A percentile compares a stretch with the other conserved stretches of the same genome.
phyloP scores from a whole-genome alignment of 2,329 filamentous ascomycete species.

The Colletotrichum sp. region DNA sequence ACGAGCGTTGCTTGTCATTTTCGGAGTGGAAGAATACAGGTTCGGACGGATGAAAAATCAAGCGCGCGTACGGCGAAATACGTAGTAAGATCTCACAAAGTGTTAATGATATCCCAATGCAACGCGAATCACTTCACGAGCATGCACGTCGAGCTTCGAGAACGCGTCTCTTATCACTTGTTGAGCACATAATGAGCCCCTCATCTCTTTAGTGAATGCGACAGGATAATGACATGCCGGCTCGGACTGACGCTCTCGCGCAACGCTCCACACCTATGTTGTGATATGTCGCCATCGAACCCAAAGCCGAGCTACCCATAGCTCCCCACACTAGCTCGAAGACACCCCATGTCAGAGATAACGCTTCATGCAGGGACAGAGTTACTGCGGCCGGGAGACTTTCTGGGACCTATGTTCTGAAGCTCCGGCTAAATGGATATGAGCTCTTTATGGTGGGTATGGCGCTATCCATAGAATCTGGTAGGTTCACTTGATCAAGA shows the following conservation, averaged over 20 bases:
- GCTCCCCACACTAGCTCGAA: not conserved
- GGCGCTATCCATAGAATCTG: not conserved
- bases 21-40: not conserved
- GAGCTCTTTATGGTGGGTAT: not conserved
- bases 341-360: not conserved
- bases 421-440: not conserved
- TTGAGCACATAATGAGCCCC: not conserved
- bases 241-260: not conserved
- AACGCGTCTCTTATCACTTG: not conserved
- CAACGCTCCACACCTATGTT: not conserved
- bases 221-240: not conserved
- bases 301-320: not conserved
- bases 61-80: not conserved
- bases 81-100: not conserved
- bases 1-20: slow-evolving; percentile 18
- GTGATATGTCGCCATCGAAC: slow-evolving; percentile 18
- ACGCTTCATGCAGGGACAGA: not conserved
- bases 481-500: not conserved
- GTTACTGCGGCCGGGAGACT: not conserved
- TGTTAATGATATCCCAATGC: not conserved
- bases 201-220: not conserved
- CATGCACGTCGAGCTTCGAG: not conserved
- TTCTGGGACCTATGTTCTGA: not conserved
- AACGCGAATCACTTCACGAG: fast-evolving
- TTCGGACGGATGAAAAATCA: not conserved